These are phyloP conservation scores for Isatis tinctoria DNA, from an alignment of 345 rosid species.

Conservation along the genomic window DNA sequence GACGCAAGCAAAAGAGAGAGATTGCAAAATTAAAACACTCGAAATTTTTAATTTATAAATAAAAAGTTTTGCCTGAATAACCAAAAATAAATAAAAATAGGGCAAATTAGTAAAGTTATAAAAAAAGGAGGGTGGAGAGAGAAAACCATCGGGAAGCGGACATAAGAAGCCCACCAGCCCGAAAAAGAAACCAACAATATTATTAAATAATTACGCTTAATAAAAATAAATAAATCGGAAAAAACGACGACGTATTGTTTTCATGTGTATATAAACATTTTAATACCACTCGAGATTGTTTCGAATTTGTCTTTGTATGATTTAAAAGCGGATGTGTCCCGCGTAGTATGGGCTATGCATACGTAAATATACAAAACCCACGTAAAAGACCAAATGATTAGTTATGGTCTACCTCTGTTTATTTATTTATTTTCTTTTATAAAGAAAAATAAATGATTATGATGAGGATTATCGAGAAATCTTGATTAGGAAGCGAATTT, in stretches of 20 bases:
- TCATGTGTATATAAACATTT: neutral
- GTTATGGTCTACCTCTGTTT: conserved; percentile 25
- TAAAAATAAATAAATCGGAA: neutral
- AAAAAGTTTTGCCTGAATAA: neutral
- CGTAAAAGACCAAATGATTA: conserved; percentile 35
- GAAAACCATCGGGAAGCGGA: conserved; percentile 31
- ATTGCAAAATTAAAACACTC: conserved; percentile 15
- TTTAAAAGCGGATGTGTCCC: conserved; percentile 11
- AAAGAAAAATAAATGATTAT: neutral
- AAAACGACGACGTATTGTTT: conserved; percentile 10
- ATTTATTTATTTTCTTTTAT: neutral
- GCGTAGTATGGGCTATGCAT: conserved; percentile 22
- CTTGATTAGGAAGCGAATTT: conserved; percentile 33
- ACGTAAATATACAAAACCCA: conserved; percentile 13
- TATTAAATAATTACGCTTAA: neutral
- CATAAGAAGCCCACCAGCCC: conserved; percentile 34
- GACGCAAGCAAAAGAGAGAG: neutral
- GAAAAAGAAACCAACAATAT: conserved; percentile 17
- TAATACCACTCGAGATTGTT: conserved; percentile 23
- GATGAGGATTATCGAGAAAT: conserved; percentile 19
- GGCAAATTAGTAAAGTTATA: neutral
- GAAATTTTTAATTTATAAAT: conserved; percentile 9
- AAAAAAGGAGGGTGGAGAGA: neutral
- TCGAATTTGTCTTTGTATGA: conserved; percentile 28
- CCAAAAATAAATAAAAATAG: neutral